Percentiles rank a stretch among this genome's conserved stretches.
phyloP scores from a whole-genome alignment of 2,329 filamentous ascomycete species.

The Cladobotryum protrusum region DNA sequence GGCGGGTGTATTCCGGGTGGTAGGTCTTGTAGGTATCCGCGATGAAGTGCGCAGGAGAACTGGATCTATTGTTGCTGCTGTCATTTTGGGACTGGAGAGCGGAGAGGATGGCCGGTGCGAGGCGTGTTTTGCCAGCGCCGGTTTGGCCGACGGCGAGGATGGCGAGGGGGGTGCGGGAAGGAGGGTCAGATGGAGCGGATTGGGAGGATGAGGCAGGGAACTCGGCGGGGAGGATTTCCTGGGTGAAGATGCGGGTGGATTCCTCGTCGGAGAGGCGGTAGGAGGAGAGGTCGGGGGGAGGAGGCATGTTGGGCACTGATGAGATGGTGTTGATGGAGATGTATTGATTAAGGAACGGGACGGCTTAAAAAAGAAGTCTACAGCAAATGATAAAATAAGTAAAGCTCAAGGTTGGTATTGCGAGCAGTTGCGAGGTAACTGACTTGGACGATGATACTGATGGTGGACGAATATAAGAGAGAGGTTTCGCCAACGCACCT shows the following conservation, averaged over 20 bases:
- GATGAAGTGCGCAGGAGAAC: slow-evolving; percentile 34
- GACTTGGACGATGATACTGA: no score
- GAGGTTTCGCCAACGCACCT: no score
- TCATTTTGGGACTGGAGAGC: slow-evolving; percentile 20
- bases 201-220: slow-evolving; percentile 18
- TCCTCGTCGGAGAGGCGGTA: slow-evolving; percentile 26
- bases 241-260: slow-evolving; percentile 26
- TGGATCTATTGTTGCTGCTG: background rate
- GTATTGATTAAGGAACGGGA: background rate
- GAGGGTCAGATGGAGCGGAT: slow-evolving; percentile 4
- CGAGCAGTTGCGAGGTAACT: background rate
- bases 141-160: slow-evolving; percentile 42
- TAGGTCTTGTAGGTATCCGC: slow-evolving; percentile 45
- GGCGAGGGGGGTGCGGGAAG: slow-evolving; percentile 26
- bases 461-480: no score
- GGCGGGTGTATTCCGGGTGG: slow-evolving; percentile 35
- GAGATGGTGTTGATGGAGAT: no score
- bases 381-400: background rate
- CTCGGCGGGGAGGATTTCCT: slow-evolving; percentile 28
- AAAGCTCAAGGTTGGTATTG: background rate
- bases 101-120: slow-evolving; percentile 32
- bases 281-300: slow-evolving; percentile 23
- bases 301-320: slow-evolving; percentile 5
- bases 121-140: slow-evolving; percentile 42
- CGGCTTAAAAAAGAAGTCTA: background rate